These are phyloP conservation scores for Sporopachydermia lactativora DNA, from an alignment of 805 yeast genomes.

Conservation along the genomic window DNA sequence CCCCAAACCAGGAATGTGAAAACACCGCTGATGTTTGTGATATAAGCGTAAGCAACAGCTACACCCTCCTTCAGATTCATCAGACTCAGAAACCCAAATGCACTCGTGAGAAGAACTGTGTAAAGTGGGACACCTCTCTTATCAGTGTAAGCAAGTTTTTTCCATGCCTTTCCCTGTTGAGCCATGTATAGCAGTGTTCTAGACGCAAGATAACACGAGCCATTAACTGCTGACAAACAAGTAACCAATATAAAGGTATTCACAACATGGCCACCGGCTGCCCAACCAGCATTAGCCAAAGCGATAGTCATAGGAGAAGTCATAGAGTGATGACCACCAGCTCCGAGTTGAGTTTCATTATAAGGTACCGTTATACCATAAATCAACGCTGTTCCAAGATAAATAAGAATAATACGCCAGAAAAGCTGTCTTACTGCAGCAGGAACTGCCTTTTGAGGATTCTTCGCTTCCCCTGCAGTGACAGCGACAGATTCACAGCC, in stretches of 20 bases:
- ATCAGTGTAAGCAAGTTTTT: constrained; percentile 33
- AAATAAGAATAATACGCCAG: constrained; percentile 37
- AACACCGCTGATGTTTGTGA: constrained; percentile 50
- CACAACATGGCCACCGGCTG: constrained; percentile 35
- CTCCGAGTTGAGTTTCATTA: constrained; percentile 31
- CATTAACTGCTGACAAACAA: constrained; percentile 55
- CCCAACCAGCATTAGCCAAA: constrained; percentile 36
- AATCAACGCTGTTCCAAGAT: constrained; percentile 37
- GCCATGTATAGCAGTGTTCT: constrained; percentile 55
- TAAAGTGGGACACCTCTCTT: constrained; percentile 50
- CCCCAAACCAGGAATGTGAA: constrained; percentile 62
- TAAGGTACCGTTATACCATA: constrained; percentile 49
- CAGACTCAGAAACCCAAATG: constrained; percentile 40
- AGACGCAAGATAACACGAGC: constrained; percentile 55
- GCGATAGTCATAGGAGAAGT: constrained; percentile 37
- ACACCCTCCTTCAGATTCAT: constrained; percentile 47
- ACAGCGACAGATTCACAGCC: constrained; percentile 46
- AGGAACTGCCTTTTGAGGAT: constrained; percentile 45
- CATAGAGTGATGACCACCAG: constrained; percentile 23
- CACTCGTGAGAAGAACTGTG: constrained; percentile 40
- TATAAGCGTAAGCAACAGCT: constrained; percentile 42
- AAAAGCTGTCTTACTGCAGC: constrained; percentile 42
- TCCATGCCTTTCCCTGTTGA: constrained; percentile 45
- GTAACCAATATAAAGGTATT: constrained; percentile 51
- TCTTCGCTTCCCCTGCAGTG: constrained; percentile 47